phyloP scores from a whole-genome alignment of 164 flowering plant genomes.

The Nymphaea thermarum region DNA sequence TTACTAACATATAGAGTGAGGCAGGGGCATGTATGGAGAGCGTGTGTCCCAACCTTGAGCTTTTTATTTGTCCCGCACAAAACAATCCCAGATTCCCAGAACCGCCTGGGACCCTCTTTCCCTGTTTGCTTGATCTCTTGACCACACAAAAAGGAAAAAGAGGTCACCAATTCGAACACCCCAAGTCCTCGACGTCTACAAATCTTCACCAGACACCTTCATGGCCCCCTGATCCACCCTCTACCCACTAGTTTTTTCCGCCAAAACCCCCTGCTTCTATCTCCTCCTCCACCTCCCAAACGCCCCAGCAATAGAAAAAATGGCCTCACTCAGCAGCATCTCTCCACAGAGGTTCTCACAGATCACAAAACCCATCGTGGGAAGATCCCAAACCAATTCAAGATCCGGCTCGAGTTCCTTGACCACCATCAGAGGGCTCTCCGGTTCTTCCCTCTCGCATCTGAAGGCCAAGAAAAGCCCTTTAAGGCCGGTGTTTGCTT shows the following conservation, averaged over 20 bases:
- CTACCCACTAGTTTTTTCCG: no score
- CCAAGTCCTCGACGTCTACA: background rate
- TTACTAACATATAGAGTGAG: no score
- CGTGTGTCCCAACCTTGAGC: no score
- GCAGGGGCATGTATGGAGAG: no score
- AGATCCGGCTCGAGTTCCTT: background rate
- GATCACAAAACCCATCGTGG: background rate
- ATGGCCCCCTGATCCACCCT: background rate
- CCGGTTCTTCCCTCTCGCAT: background rate
- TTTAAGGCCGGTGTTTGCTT: slow-evolving; percentile 9
- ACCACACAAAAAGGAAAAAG: background rate
- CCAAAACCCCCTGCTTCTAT: no score
- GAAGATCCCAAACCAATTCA: background rate
- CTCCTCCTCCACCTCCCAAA: background rate
- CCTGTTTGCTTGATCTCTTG: background rate
- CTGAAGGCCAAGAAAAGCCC: background rate
- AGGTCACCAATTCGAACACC: background rate
- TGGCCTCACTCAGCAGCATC: background rate
- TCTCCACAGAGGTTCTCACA: background rate
- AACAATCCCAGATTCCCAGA: no score
- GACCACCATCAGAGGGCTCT: no score
- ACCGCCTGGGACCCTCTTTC: no score
- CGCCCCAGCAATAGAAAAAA: background rate
- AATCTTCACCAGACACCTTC: background rate
- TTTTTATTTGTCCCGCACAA: no score